Base-by-base conservation (phyloP, 495 filamentous ascomycete species). In the Penicillium herquei region DNA sequence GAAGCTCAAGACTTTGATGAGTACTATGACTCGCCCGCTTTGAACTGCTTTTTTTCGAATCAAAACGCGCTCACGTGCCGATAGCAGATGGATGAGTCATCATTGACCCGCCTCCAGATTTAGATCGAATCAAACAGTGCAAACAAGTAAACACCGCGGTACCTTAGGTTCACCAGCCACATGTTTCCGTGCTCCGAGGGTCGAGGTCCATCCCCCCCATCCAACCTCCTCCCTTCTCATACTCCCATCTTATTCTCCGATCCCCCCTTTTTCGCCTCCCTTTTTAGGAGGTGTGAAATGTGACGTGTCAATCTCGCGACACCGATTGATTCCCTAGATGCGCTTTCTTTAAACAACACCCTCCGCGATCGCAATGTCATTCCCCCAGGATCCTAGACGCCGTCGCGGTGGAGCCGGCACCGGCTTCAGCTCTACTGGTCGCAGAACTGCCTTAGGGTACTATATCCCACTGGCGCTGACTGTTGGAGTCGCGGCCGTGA, bases 381-480 rank as follows among this genome's bases (percentile, higher is more conserved):
- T 82, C 67, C 84, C 85, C 74, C 84, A 87, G 70, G 84, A 88
- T 64, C 60, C 68, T 63, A 78, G 80, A 54, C 77, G 78, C 67
- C 82, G 83, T 58, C 74, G 75, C 56, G 70, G 74, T 58, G 82
- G 82, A 64, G 78, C 81, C 70, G 80, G 83, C 64, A 64, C 67
- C 52, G 74, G 76, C 42, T 79, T 78, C 72, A 75, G 75, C 71
- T 75, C 81, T 58, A 68, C 74, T n/a, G 73, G 78, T 35, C 78
- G 84, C 62, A 86, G 90, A 62, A 83, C 84, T 50, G 81, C 87
- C 49, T 76, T 89, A 66, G 84, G 87, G 63, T 91, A 92, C 73
- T 96, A 91, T 90, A 80, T 93, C 51, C 92, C 92, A 51, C 74
- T 96, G 42, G 86, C 85, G 48, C 66, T 96, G 55, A 96, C 92